A percentile compares a stretch with the other conserved stretches of the same genome.
These are phyloP conservation scores for Phytophthora chlamydospora DNA, from an alignment of 352 stramenopile genomes.

Conservation along the genomic window DNA sequence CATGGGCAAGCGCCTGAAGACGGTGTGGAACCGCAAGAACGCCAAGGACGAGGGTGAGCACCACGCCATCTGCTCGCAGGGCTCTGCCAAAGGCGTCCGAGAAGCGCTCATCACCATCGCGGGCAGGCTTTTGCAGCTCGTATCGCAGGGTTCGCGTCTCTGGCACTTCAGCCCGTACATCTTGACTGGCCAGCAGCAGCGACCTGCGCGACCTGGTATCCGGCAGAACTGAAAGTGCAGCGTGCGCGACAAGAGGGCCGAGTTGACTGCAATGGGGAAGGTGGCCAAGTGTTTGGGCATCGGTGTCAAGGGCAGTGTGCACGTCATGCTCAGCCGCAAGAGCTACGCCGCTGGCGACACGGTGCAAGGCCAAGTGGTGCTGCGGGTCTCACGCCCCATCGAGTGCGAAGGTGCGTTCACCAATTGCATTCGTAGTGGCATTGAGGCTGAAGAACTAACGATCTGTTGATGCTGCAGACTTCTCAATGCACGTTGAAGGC, in stretches of 20 bases:
- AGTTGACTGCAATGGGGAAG: conserved; percentile 27
- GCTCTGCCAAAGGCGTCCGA: too few species aligned
- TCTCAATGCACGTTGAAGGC: conserved; percentile 30
- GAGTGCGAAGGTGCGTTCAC: conserved; percentile 21
- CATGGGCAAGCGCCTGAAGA: conserved; percentile 63
- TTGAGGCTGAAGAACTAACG: background rate
- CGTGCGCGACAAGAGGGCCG: background rate
- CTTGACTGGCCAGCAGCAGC: too few species aligned
- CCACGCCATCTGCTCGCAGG: conserved; percentile 61
- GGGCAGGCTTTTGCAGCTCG: too few species aligned
- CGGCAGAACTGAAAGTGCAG: conserved; percentile 25
- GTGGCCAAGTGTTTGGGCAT: conserved; percentile 30
- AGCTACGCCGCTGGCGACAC: conserved; percentile 33
- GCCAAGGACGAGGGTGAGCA: conserved; percentile 72
- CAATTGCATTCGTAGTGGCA: background rate
- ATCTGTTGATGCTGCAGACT: conserved; percentile 8
- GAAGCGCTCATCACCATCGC: too few species aligned
- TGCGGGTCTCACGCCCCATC: conserved; percentile 23
- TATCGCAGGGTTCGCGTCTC: too few species aligned
- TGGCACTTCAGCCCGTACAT: too few species aligned
- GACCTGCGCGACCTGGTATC: too few species aligned
- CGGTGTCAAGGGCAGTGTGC: conserved; percentile 24
- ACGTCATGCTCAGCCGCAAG: conserved; percentile 23
- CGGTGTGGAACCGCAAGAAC: conserved; percentile 74
- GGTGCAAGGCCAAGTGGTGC: conserved; percentile 32